phyloP scores from a whole-genome alignment of 225 moss, liverwort and hornwort species.

The Physcomitrium patens region DNA sequence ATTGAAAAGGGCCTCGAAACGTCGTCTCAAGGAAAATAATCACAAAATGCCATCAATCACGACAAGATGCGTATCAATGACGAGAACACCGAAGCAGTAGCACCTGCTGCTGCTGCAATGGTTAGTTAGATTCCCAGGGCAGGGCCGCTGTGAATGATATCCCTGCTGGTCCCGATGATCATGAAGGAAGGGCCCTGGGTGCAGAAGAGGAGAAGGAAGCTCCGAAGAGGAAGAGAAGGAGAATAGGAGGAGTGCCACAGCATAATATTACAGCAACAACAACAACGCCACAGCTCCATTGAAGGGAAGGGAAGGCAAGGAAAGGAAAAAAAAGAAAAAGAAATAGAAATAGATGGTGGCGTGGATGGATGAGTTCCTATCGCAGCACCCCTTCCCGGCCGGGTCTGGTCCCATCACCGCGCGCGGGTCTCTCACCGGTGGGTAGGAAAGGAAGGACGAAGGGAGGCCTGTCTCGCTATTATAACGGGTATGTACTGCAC shows the following conservation, averaged over 20 bases:
- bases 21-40: slow-evolving; percentile 8
- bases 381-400: background rate
- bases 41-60: slow-evolving; percentile 26
- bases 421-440: background rate
- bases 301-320: background rate
- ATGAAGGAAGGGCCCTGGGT: slow-evolving; percentile 15
- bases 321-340: no score
- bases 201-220: background rate
- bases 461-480: background rate
- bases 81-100: slow-evolving; percentile 19
- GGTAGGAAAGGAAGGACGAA: background rate
- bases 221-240: no score
- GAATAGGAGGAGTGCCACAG: slow-evolving; percentile 17
- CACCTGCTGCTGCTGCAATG: no score
- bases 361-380: slow-evolving; percentile 8
- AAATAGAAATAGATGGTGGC: slow-evolving; percentile 29
- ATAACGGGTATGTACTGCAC: slow-evolving; percentile 9
- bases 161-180: background rate
- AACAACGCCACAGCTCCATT: slow-evolving; percentile 7
- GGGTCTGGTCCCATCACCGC: slow-evolving; percentile 1
- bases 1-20: slow-evolving; percentile 16
- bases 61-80: slow-evolving; percentile 12
- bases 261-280: background rate
- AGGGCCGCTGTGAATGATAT: background rate
- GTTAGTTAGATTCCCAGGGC: slow-evolving; percentile 10